Evolutionary conservation across 768 basidiomycete genomes (phyloP).

Genomic region (Favolaschia claudopus): DNA sequence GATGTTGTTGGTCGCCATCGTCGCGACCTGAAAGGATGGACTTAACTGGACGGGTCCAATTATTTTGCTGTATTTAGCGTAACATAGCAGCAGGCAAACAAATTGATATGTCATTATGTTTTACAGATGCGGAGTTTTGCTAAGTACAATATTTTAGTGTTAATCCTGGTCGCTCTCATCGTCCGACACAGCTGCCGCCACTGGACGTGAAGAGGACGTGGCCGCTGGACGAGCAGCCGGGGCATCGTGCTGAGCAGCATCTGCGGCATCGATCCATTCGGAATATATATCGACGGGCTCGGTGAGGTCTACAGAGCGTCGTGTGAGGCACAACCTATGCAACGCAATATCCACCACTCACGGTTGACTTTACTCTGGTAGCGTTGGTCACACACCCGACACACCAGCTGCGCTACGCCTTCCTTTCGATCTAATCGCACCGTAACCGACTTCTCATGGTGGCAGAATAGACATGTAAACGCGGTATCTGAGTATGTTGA

Average conservation of each 20-base stretch:
- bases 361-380: slow-evolving; percentile 90
- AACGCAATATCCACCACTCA: slow-evolving; percentile 47
- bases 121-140: slow-evolving; percentile 9
- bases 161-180: slow-evolving; percentile 60
- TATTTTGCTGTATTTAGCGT: neutral
- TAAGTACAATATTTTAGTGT: slow-evolving; percentile 10
- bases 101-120: neutral
- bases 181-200: slow-evolving; percentile 47
- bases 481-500: slow-evolving; percentile 64
- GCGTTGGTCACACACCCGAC: slow-evolving; percentile 86
- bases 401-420: slow-evolving; percentile 79
- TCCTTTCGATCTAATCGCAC: slow-evolving; percentile 88
- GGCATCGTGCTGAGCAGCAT: slow-evolving; percentile 77
- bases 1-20: slow-evolving; percentile 86
- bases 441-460: slow-evolving; percentile 89
- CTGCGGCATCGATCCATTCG: slow-evolving; percentile 91
- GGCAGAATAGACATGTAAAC: slow-evolving; percentile 89
- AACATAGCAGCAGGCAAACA: too few relatives aligned
- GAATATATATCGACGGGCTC: slow-evolving; percentile 91
- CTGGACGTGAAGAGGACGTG: slow-evolving; percentile 67
- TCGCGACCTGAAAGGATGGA: slow-evolving; percentile 19
- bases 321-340: neutral
- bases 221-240: slow-evolving; percentile 59
- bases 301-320: slow-evolving; percentile 68
- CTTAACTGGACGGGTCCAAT: slow-evolving; percentile 1